These are phyloP conservation scores for Larix kaempferi DNA, from an alignment of 75 land plant genomes.

Conservation along the genomic window DNA sequence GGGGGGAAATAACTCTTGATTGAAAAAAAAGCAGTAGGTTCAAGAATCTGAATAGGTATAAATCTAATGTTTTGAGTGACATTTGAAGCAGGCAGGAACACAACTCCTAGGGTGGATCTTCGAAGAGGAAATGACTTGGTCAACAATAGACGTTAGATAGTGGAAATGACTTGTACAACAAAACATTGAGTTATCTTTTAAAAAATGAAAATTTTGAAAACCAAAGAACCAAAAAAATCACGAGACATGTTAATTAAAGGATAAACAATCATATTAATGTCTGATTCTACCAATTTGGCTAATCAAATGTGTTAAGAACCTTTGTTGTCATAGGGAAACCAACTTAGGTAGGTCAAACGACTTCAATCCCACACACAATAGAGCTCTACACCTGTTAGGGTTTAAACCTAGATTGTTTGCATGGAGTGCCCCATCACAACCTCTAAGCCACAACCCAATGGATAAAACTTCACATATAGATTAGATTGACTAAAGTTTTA, in stretches of 20 bases:
- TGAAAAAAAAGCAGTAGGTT: background rate
- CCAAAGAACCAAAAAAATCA: background rate
- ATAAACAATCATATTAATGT: too few relatives aligned
- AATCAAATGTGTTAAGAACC: too few relatives aligned
- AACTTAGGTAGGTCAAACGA: too few relatives aligned
- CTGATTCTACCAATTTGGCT: too few relatives aligned
- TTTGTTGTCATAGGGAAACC: too few relatives aligned
- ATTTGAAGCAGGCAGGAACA: background rate
- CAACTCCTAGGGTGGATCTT: background rate
- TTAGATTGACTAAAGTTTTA: background rate
- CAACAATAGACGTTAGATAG: background rate
- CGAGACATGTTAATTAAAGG: background rate
- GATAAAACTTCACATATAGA: too few relatives aligned
- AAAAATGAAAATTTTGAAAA: background rate
- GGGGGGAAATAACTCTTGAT: background rate
- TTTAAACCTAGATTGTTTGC: too few relatives aligned
- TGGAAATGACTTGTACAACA: background rate
- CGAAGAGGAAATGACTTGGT: too few relatives aligned
- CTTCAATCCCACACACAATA: too few relatives aligned
- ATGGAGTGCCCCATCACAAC: too few relatives aligned
- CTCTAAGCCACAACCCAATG: too few relatives aligned
- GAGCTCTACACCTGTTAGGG: too few relatives aligned
- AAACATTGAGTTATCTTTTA: background rate
- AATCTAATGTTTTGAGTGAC: background rate
- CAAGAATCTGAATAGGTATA: background rate